Base-by-base conservation (phyloP, 768 basidiomycete genomes). In the Mycena metata region DNA sequence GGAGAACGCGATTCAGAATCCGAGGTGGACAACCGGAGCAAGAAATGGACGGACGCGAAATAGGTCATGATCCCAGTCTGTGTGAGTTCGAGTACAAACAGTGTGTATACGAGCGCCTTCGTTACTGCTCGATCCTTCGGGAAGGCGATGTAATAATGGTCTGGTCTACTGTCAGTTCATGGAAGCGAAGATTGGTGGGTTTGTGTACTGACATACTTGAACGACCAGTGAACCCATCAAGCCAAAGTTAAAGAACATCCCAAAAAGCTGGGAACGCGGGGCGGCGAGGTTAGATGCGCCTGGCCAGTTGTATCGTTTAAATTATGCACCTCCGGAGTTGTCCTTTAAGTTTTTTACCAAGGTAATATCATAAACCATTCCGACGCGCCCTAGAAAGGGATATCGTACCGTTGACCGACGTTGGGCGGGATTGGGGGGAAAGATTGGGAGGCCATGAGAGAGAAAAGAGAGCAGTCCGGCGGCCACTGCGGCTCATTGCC, bases 121-220 rank as follows among this genome's bases (percentile, higher is more conserved):
- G 65, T 66, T 23, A 43, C 17, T 8, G 10, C 13, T 72, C 75
- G 55, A 78, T 81, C 80, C 41, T 75, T 77, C 7, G 76, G 76
- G 63, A 80, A 79, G 12, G 75, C 76, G 5, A 74, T 46, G 52
- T 77, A 78, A 50, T 81, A 81, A 42, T 76, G 75, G 45, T 80
- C 80, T 81, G 24, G 11, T 41, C 8, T 30, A 24, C 43, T 23
- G n/a, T 43, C 16, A 56, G 39, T 26, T 21, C 24, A 60, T 17
- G 17, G 50, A 11, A 23, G 9, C 30, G n/a, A 35, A 16, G 33
- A 12, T 23, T 26, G 45, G 19, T 33, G 49, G 26, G 43, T n/a
- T n/a, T n/a, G n/a, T n/a, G 58, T 8, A 75, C 79, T 67, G n/a
- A 80, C 79, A 80, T 23, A 77, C 75, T 79, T 80, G 79, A 19